Evolutionary conservation across 163 green algal genomes (phyloP), one percentile per base, ranked within the genome.

Genomic region (Prototheca wickerhamii): DNA sequence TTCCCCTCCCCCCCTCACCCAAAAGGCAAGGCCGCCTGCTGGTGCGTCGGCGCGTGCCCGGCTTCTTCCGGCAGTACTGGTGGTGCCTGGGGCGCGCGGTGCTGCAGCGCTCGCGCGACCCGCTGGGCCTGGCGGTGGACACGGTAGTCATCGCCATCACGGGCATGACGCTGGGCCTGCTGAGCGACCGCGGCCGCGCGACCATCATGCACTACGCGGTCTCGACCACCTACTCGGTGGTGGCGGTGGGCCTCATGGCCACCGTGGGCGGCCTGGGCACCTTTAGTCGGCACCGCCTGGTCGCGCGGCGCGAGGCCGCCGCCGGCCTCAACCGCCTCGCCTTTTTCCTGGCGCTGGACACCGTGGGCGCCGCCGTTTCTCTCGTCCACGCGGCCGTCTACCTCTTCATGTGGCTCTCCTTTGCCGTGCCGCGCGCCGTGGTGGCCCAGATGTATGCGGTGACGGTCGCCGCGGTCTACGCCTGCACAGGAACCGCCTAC

Each of bases 361-460:
- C 49, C 4, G 73, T 82, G 57, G 69, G 71, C 37, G 68, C 74
- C 28, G 33, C 60, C 28, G 79, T 66, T 17, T 72, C 67, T 1
- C 15, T 76, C 1, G 35, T 87, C 33, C 64, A 72, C 7, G 78
- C 71, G 1, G 42, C 61, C 15, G 51, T 82, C 8, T 86, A 86
- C 66, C 67, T 84, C 2, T 42, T 78, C 31, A 76, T 77, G 68
- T 84, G 81, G 63, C 67, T 69, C 58, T 70, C 57, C 56, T 83
- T 84, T 60, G 74, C 77, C 23, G 65, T 71, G 37, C 76, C 76
- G 1, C 65, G 74, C 3, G 73, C 78, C 6, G 67, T 79, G 21
- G 60, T 83, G 51, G 84, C 71, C 74, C 74, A 82, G 63, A 78
- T 87, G 72, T 85, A 85, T 56, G 26, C 83, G 4, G 74, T 86